These are phyloP conservation scores for Pseudonitzschia multistriata DNA, from an alignment of 108 stramenopile species.

Conservation along the genomic window DNA sequence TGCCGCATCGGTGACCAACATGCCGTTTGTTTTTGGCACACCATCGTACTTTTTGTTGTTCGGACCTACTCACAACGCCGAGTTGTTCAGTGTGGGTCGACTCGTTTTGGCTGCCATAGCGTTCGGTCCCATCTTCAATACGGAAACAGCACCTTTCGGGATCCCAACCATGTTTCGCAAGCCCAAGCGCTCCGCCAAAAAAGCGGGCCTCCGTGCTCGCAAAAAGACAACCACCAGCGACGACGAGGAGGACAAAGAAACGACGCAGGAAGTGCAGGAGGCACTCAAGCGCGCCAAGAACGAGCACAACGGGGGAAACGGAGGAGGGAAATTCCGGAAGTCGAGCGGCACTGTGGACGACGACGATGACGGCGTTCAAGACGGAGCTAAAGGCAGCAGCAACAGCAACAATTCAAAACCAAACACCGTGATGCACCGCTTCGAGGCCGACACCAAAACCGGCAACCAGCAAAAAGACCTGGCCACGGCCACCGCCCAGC, in stretches of 20 bases:
- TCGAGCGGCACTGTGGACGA: background rate
- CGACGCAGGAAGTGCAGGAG: constrained; percentile 35
- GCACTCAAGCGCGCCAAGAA: constrained; percentile 49
- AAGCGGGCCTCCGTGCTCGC: constrained; percentile 29
- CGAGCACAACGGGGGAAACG: constrained; percentile 4
- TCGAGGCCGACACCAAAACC: constrained; percentile 4
- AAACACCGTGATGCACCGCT: constrained; percentile 23
- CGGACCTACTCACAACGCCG: too few species aligned
- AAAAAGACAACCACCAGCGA: constrained; percentile 28
- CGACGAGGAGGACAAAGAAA: constrained; percentile 36
- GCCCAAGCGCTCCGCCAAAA: constrained; percentile 52
- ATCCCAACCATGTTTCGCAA: constrained; percentile 72
- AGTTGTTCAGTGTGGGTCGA: too few species aligned
- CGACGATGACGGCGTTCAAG: background rate
- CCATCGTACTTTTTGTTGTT: too few species aligned
- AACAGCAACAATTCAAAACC: constrained; percentile 21
- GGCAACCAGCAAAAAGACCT: constrained; percentile 24
- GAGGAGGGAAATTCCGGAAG: background rate
- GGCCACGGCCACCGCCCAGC: constrained; percentile 35
- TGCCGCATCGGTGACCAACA: too few species aligned
- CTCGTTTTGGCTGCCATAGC: too few species aligned
- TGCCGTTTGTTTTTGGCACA: too few species aligned
- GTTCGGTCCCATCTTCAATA: too few species aligned
- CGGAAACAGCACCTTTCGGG: too few species aligned
- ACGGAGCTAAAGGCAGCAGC: constrained; percentile 23